Base-by-base conservation (phyloP, 208 protist genomes). In the Strigomonas galati region DNA sequence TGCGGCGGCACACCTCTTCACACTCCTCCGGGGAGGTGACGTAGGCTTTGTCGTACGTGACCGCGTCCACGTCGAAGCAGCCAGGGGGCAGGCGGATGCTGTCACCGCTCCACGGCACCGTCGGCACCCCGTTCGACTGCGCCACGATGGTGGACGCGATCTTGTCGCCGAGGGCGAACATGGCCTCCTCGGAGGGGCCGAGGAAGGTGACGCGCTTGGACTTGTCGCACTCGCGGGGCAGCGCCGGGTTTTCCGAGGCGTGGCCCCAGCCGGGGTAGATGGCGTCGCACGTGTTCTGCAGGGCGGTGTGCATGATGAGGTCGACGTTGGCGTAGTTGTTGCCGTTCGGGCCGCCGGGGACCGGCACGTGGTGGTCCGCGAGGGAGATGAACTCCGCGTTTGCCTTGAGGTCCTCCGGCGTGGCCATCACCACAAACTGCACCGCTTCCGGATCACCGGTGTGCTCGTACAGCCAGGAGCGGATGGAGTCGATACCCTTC, bases 281-380 rank as follows among this genome's bases (percentile, higher is more conserved):
- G 31, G 97, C 98, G 65, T 99, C 92, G 30, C 84, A 91, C n/a
- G 71, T 75, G 62, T 77, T 84, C 62, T 93, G 82, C 65, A 96
- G 63, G n/a, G 97, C 98, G 17, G 97, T 95, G 63, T 98, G 93
- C 58, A 99, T 95, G 70, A 99, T 99, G 32, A 99, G 84, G 57
- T 98, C 90, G 12, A 99, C 98, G 82, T 99, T 99, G 62, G 96
- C 97, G 82, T 99, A 99, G 87, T 99, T 99, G 87, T 99, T 98
- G 53, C 83, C 86, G 79, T 99, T 99, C 7, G 84, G 76, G 17
- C 98, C 98, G n/a, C 98, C 98, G 4, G 97, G 96, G 0, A 99
- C 98, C 26, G 85, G 71, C 32, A 98, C 81, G 62, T 93, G 76
- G 52, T 98, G 76, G 67, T 99, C 96, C 1, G 98, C 97, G 69